phyloP scores from a whole-genome alignment of 2,329 filamentous ascomycete species.

The Beauveria varroae region DNA sequence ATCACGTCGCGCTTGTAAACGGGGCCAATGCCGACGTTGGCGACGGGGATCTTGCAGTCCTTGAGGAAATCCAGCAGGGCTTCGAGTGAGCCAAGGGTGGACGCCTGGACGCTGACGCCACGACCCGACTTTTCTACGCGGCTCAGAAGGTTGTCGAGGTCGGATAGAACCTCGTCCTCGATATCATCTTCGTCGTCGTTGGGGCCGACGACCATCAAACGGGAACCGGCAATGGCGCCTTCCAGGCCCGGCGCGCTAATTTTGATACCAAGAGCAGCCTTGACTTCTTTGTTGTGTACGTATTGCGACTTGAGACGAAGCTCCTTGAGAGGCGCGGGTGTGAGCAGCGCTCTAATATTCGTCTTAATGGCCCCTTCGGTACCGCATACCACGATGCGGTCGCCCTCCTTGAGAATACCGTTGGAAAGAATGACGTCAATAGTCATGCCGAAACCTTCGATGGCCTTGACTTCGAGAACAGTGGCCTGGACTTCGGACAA shows the following conservation, averaged over 20 bases:
- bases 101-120: slow-evolving; percentile 95
- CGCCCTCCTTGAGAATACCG: slow-evolving; percentile 88
- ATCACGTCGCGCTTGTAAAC: slow-evolving; percentile 98
- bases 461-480: slow-evolving; percentile 97
- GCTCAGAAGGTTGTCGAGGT: slow-evolving; percentile 84
- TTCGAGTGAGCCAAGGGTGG: slow-evolving; percentile 93
- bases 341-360: slow-evolving; percentile 89
- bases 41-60: slow-evolving; percentile 92
- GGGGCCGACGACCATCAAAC: slow-evolving; percentile 86
- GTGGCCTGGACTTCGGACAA: slow-evolving; percentile 96
- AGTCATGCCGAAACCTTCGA: slow-evolving; percentile 96
- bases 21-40: slow-evolving; percentile 93
- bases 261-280: slow-evolving; percentile 97
- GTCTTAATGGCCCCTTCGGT: slow-evolving; percentile 94
- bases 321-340: slow-evolving; percentile 87
- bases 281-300: slow-evolving; percentile 98
- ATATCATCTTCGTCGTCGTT: slow-evolving; percentile 97
- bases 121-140: slow-evolving; percentile 86
- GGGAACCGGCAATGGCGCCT: slow-evolving; percentile 90
- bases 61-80: slow-evolving; percentile 94
- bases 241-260: slow-evolving; percentile 95
- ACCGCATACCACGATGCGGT: slow-evolving; percentile 90
- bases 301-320: slow-evolving; percentile 92
- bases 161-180: slow-evolving; percentile 91
- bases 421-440: slow-evolving; percentile 97